Base-by-base conservation (phyloP, 352 stramenopile species). In the Globisporangium iwayamae region DNA sequence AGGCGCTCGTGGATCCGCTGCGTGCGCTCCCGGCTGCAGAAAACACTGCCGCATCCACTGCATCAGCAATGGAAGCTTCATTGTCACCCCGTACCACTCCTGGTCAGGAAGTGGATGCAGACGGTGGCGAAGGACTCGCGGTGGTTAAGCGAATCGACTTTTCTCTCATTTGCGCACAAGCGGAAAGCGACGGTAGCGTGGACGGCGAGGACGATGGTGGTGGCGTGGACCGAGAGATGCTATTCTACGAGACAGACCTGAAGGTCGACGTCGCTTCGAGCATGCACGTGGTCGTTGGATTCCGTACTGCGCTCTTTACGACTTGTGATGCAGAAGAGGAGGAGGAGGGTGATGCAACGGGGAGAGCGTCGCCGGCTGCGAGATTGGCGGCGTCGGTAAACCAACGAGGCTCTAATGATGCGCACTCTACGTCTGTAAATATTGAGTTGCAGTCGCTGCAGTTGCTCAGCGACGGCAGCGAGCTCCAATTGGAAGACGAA, bases 231-330 rank as follows among this genome's bases (percentile, higher is more conserved):
- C 30, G 54, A 14, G 66, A 73, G 18, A 73, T 71, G 52, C 60
- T 92, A 32, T 83, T 80, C 58, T 70, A 80, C 28, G 62, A 86
- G 46, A 39, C 75, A 8, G 47, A 65, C 28, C 69, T 83, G 41
- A 78, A 74, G 32, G 56, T 89, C 63, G 83, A 92, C 65, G 66
- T 92, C 10, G 72, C 83, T 2, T 60, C 71, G 7, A 79, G 83
- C 47, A 28, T 76, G 43, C 77, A 81, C 10, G 45, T 92, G 14
- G 34, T 83, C 10, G 64, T 87, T 43, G 81, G 68, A 1, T 76
- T 85, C 13, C 63, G 75, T 43, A 52, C 39, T 25, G 57, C 72
- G 51, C 60, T 92, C 6, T 89, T 77, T 66, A 61, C 66, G 1
- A 65, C 66, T 4, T 16, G 28, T 48, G 14, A 48, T 20, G 43